Evolutionary conservation across 345 rosid genomes (phyloP), one percentile per base, ranked within the genome.

Genomic region (Citrus mangshanensis): DNA sequence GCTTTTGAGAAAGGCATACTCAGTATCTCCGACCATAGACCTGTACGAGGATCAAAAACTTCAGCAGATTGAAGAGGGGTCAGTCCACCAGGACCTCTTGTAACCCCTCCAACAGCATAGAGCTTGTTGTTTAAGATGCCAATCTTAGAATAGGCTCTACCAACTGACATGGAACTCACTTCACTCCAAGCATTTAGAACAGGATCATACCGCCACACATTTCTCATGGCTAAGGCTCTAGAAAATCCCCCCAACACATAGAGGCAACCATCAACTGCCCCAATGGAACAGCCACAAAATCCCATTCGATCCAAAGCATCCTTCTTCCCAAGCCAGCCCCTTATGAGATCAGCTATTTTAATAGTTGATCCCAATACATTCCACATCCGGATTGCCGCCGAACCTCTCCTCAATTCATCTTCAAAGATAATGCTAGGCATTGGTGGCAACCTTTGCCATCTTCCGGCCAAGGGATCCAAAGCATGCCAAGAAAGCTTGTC

Each of bases 1-100:
- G 95, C 94, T 79, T 88, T 93, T 4, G 92, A 82, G 82, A 95
- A 95, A 12, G 98, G 97, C 98, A 95, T 95, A 82, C 89, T 91
- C 2, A 97, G 97, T 61, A 95, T 85, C 70, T 85, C 82, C 4
- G 94, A 86, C 98, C 98, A 95, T 24, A 67, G 42, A 63, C 87
- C 88, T 0, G 85, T 86, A 24, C 59, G 60, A 25, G 95, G 95
- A 75, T 95, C 94, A 56, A 87, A 95, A 54, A 90, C 98, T 85
- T 95, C 99, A 30, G 98, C 99, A 24, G 99, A 87, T 35, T 90
- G 97, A 79, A 93, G 93, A 7, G 98, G 98, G 78, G 84, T 84
- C 64, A 93, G 85, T 66, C 95, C 96, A 65, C 89, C 95, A 1
- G 81, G 88, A 38, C 87, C 89, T 61, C 88, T 76, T 69, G 86